Evolutionary conservation across 495 filamentous ascomycete genomes (phyloP).

Genomic region (Lasiosphaeria miniovina): DNA sequence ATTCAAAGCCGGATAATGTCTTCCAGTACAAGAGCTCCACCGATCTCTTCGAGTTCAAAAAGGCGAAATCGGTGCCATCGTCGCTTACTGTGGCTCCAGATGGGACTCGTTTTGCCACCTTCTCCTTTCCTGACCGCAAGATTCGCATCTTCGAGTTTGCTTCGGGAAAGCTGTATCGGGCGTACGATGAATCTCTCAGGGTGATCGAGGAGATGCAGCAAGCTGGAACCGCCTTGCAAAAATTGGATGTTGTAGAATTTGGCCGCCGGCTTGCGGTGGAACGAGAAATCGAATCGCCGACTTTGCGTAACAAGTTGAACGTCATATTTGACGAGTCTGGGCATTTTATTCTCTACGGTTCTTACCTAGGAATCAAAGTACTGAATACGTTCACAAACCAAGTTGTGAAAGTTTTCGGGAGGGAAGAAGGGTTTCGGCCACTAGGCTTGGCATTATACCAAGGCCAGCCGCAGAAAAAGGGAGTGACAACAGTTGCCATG

Average conservation of each 20-base stretch:
- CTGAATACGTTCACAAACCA: conserved; percentile 93
- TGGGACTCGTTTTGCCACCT: conserved; percentile 78
- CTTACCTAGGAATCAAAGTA: conserved; percentile 84
- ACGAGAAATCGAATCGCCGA: conserved; percentile 68
- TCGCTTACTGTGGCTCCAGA: conserved; percentile 86
- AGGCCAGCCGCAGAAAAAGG: conserved; percentile 88
- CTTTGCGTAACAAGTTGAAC: conserved; percentile 69
- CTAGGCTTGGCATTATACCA: conserved; percentile 89
- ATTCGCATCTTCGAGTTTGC: conserved; percentile 91
- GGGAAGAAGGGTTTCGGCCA: conserved; percentile 82
- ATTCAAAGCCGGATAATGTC: conserved; percentile 88
- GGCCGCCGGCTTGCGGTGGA: conserved; percentile 85
- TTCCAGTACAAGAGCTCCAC: conserved; percentile 91
- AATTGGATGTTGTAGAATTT: conserved; percentile 86
- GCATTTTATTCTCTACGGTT: conserved; percentile 92
- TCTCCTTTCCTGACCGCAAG: conserved; percentile 91
- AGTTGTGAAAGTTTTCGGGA: conserved; percentile 81
- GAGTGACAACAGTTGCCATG: conserved; percentile 93
- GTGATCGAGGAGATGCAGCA: conserved; percentile 93
- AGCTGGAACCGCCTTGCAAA: conserved; percentile 73
- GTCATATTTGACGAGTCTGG: conserved; percentile 95
- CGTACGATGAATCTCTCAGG: conserved; percentile 88
- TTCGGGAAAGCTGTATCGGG: conserved; percentile 80
- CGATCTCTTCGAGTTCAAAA: conserved; percentile 95
- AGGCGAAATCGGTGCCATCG: conserved; percentile 79